These are phyloP conservation scores for Pilobolus umbonatus DNA, from an alignment of 192 early-diverging fungal species.

Conservation along the genomic window DNA sequence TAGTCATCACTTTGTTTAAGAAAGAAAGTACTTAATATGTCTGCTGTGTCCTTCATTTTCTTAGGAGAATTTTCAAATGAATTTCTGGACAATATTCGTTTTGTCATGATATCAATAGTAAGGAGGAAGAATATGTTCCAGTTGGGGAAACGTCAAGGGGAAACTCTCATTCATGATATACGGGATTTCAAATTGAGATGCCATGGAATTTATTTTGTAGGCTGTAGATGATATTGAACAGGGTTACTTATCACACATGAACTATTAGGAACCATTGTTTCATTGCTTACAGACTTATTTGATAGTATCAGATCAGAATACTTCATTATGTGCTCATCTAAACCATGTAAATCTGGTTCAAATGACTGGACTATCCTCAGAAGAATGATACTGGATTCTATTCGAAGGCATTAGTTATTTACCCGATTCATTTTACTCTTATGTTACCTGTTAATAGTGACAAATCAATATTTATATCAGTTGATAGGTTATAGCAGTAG, in stretches of 20 bases:
- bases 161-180: neutral
- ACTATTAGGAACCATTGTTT: neutral
- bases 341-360: slow-evolving; percentile 29
- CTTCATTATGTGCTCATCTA: slow-evolving; percentile 26
- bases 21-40: slow-evolving; percentile 3
- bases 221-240: slow-evolving; percentile 3
- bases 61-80: too few species aligned
- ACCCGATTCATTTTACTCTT: too few species aligned
- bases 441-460: slow-evolving; percentile 26
- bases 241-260: slow-evolving; percentile 9
- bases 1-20: slow-evolving; percentile 16
- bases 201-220: neutral
- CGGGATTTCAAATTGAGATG: neutral
- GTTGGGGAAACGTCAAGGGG: neutral
- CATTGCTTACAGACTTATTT: neutral
- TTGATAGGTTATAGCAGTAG: slow-evolving; percentile 20
- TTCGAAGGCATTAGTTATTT: too few species aligned
- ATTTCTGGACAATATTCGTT: too few species aligned
- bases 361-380: slow-evolving; percentile 23
- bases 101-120: too few species aligned
- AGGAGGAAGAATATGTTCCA: too few species aligned
- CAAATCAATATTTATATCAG: slow-evolving; percentile 15
- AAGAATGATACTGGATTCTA: slow-evolving; percentile 20
- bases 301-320: slow-evolving; percentile 14
- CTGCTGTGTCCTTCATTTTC: neutral